Evolutionary conservation across 164 flowering plant species (phyloP), one percentile per base, ranked within the genome.

Genomic region (Liriodendron chinense): DNA sequence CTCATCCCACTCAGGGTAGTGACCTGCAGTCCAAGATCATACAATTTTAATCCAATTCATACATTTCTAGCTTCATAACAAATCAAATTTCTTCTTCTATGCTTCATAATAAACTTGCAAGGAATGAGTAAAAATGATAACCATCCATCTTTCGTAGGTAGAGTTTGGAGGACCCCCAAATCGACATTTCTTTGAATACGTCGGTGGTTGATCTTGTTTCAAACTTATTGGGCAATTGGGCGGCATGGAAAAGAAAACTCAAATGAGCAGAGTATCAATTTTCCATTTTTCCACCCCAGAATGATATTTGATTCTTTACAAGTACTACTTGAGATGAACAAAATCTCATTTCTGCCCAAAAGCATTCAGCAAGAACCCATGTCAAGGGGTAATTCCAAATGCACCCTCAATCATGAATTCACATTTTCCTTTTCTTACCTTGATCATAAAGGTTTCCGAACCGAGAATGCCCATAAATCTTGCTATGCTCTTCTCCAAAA

Each of bases 401-500:
- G 43, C 43, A 34, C 43, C 43, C 43, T 34, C 43, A 64, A 22
- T 7, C 21, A 25, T 26, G 25, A 66, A 66, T 18, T 16, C 24
- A 26, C n/a, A 13, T 66, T 26, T 28, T 28, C 24, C 48, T 14
- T 28, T 34, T 25, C 69, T 5, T 49, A 91, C 98, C 99, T 86
- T 89, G 84, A 74, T 89, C 88, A 72, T 96, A 96, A 76, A 87
- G 56, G 73, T 90, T 86, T 23, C 99, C 99, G 59, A 89, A 96
- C 63, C 83, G 96, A 1, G 91, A 88, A 77, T 96, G 99, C 47
- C 98, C 98, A 81, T 79, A 92, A 70, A 85, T 84, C 67, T 81
- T 85, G 86, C 98, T 94, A 80, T 94, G 99, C 76, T 96, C 97
- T 84, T 92, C 97, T 12, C 99, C 98, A 82, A 85, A 96, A 87